These are phyloP conservation scores for Pseudopyricularia javanii DNA, from an alignment of 2,329 filamentous ascomycete species.

Conservation along the genomic window DNA sequence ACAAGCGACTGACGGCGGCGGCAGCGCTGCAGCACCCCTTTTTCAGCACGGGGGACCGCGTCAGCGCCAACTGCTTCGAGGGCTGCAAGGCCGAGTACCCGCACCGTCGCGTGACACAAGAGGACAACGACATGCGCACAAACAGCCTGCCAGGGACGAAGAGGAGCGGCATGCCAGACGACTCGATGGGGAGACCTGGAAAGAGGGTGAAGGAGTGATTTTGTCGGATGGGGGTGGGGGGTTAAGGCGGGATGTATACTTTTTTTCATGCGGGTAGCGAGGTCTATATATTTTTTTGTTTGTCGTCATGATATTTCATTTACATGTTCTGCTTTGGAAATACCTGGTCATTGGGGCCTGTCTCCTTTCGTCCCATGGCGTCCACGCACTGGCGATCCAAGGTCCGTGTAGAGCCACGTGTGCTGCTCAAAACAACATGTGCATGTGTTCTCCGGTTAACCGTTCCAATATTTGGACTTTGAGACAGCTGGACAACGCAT, in stretches of 20 bases:
- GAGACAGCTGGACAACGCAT: too few relatives aligned
- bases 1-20: conserved; percentile 75
- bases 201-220: conserved; percentile 48
- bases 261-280: too few relatives aligned
- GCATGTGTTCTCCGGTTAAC: too few relatives aligned
- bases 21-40: conserved; percentile 85
- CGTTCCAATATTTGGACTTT: too few relatives aligned
- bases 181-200: conserved; percentile 49
- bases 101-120: conserved; percentile 76
- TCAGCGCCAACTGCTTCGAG: conserved; percentile 80
- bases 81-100: conserved; percentile 83
- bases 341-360: too few relatives aligned
- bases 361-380: too few relatives aligned
- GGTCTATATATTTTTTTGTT: too few relatives aligned
- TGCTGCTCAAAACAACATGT: too few relatives aligned
- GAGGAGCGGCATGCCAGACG: conserved; percentile 73
- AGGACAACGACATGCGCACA: conserved; percentile 92
- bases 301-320: too few relatives aligned
- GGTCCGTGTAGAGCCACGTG: too few relatives aligned
- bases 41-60: conserved; percentile 62
- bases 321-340: too few relatives aligned
- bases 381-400: too few relatives aligned
- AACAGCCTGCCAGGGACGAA: conserved; percentile 85
- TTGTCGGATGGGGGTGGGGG: not conserved
- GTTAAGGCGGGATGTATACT: not conserved